Percentiles rank a stretch among this genome's conserved stretches.
Conservation (phyloP, 192 early-diverging fungal species). For the Coemansia sp. region DNA sequence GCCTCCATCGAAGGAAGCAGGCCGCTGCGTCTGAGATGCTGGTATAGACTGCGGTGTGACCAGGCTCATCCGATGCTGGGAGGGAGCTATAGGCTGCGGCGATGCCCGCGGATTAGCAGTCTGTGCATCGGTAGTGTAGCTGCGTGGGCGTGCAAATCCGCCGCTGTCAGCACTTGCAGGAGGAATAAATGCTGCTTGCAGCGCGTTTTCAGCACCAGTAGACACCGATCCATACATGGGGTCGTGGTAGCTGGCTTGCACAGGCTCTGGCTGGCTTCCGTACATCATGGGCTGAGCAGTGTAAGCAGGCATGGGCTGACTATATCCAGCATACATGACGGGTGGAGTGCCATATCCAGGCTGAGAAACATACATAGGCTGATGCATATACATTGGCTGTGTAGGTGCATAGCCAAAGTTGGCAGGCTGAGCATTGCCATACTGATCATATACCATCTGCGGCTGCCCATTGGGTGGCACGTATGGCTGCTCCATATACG, state of each 20-base stretch:
- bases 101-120: conserved; percentile 1
- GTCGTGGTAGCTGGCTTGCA: conserved; percentile 29
- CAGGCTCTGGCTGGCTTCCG: conserved; percentile 6
- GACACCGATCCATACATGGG: conserved; percentile 8
- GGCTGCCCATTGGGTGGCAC: not conserved
- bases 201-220: conserved; percentile 12
- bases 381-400: not conserved
- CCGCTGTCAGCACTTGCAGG: not conserved
- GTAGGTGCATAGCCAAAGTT: too few species aligned
- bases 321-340: not conserved
- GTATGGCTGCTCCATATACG: conserved; percentile 2
- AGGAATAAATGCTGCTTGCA: conserved; percentile 11
- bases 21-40: conserved; percentile 14
- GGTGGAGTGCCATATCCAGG: not conserved
- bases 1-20: conserved; percentile 32
- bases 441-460: not conserved
- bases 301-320: conserved; percentile 2
- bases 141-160: conserved; percentile 24
- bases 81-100: not conserved
- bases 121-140: conserved; percentile 26
- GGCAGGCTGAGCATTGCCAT: not conserved
- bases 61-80: conserved; percentile 16
- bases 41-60: conserved; percentile 14
- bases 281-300: conserved; percentile 2
- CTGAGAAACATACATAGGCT: conserved; percentile 1